Evolutionary conservation across 106 monocot species (phyloP).

Genomic region (Acorus calamus): DNA sequence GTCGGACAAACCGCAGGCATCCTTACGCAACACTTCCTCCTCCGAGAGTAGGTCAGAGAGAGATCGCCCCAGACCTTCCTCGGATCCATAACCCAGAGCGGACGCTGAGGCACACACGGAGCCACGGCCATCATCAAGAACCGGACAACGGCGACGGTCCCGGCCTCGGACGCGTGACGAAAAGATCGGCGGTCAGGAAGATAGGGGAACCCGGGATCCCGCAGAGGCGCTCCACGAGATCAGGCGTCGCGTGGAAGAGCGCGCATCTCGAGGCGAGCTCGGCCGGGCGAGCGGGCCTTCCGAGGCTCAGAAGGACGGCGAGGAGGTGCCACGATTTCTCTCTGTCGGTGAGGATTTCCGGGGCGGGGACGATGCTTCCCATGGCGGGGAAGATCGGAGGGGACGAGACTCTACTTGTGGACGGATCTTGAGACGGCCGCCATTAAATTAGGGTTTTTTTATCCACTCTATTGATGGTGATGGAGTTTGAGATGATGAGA

Average conservation of each 20-base stretch:
- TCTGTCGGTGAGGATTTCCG: constrained; percentile 11
- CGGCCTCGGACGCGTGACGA: constrained; percentile 30
- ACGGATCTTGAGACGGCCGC: too few species aligned
- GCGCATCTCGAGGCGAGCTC: constrained; percentile 30
- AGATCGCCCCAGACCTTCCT: constrained; percentile 15
- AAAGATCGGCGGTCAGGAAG: constrained; percentile 14
- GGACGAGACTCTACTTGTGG: too few species aligned
- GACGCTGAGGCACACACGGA: constrained; percentile 11
- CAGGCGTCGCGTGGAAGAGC: constrained; percentile 9
- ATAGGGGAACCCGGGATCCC: constrained; percentile 52
- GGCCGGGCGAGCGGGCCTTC: constrained; percentile 29
- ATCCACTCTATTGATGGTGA: too few species aligned
- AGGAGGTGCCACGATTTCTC: constrained; percentile 66
- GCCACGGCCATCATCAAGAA: constrained; percentile 13
- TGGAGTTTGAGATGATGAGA: too few species aligned
- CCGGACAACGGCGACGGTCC: constrained; percentile 11
- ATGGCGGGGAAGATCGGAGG: too few species aligned
- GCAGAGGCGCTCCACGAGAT: constrained; percentile 44
- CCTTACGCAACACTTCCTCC: constrained; percentile 41
- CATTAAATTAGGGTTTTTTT: too few species aligned
- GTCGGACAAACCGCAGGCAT: constrained; percentile 2
- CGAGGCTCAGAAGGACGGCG: constrained; percentile 39
- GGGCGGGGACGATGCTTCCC: not conserved
- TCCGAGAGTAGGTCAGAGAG: constrained; percentile 5
- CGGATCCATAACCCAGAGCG: constrained; percentile 8